A percentile compares a stretch with the other conserved stretches of the same genome.
These are phyloP conservation scores for Ilyonectria sp. DNA, from an alignment of 2,329 filamentous ascomycete genomes.

Conservation along the genomic window DNA sequence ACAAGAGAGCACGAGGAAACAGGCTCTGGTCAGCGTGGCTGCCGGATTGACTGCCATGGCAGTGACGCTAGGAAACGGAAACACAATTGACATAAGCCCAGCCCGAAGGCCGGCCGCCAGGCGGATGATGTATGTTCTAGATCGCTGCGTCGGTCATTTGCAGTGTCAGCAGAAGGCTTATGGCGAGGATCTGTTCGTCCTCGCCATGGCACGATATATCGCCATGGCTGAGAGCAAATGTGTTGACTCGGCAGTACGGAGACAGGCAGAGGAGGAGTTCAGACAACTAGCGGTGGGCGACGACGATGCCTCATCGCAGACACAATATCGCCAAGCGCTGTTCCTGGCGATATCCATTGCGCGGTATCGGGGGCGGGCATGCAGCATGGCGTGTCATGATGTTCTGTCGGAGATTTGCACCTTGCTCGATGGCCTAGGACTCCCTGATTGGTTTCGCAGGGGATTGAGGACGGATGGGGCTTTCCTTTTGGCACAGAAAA, in stretches of 20 bases:
- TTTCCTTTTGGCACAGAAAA: constrained; percentile 67
- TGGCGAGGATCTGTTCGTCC: constrained; percentile 41
- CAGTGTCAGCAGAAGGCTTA: constrained; percentile 25
- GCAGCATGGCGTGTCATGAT: constrained; percentile 54
- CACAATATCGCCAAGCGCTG: constrained; percentile 50
- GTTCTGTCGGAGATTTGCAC: constrained; percentile 59
- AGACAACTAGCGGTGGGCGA: constrained; percentile 36
- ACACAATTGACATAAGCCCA: constrained; percentile 8
- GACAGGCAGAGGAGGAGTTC: constrained; percentile 42
- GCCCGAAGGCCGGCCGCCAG: constrained; percentile 39
- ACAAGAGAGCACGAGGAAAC: constrained; percentile 37
- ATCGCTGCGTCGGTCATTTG: constrained; percentile 42
- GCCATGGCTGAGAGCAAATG: constrained; percentile 36
- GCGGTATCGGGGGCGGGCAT: constrained; percentile 62
- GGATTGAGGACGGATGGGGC: constrained; percentile 63
- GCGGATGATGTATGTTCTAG: constrained; percentile 46
- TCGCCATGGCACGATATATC: constrained; percentile 49
- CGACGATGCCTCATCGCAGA: constrained; percentile 31
- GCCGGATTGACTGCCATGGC: constrained; percentile 50
- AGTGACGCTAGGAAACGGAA: constrained; percentile 33
- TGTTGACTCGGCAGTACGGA: constrained; percentile 33
- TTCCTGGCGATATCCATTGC: constrained; percentile 62
- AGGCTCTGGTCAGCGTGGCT: constrained; percentile 49
- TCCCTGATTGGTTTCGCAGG: constrained; percentile 52
- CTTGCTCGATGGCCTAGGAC: constrained; percentile 54